These are phyloP conservation scores for Rhodocollybia butyracea DNA, from an alignment of 768 basidiomycete genomes.

Conservation along the genomic window DNA sequence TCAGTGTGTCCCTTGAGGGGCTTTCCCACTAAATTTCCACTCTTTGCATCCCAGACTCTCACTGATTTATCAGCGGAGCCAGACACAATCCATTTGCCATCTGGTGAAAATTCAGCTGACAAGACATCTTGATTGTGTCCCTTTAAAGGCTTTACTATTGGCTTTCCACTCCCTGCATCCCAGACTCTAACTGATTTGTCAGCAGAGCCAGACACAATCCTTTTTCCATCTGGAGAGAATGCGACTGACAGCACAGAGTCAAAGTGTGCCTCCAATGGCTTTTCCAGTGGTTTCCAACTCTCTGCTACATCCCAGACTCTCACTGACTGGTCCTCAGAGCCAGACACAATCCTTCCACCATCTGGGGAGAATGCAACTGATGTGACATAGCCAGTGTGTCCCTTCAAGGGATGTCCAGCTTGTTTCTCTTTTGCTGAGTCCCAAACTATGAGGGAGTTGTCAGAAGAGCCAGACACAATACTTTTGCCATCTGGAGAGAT, in stretches of 20 bases:
- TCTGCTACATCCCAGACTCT: too few relatives aligned
- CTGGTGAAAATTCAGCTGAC: background rate
- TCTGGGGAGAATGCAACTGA: too few relatives aligned
- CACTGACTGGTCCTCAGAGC: too few relatives aligned
- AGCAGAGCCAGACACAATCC: too few relatives aligned
- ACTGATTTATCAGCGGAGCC: background rate
- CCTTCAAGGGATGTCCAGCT: background rate
- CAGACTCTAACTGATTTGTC: background rate
- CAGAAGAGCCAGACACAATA: too few relatives aligned
- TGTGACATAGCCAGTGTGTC: background rate
- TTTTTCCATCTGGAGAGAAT: too few relatives aligned
- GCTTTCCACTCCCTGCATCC: background rate
- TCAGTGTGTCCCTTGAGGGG: background rate
- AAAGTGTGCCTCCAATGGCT: background rate
- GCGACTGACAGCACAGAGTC: background rate
- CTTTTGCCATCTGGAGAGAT: too few relatives aligned
- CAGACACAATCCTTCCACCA: too few relatives aligned
- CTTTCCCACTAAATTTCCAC: background rate
- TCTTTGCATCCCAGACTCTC: background rate
- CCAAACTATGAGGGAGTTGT: background rate
- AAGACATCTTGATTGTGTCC: background rate
- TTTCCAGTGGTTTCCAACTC: background rate
- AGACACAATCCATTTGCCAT: background rate
- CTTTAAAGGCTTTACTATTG: background rate
- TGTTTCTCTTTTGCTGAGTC: background rate